A percentile compares a stretch with the other conserved stretches of the same genome.
phyloP scores from a whole-genome alignment of 179 eudicot species.

The Actinidia polygama region DNA sequence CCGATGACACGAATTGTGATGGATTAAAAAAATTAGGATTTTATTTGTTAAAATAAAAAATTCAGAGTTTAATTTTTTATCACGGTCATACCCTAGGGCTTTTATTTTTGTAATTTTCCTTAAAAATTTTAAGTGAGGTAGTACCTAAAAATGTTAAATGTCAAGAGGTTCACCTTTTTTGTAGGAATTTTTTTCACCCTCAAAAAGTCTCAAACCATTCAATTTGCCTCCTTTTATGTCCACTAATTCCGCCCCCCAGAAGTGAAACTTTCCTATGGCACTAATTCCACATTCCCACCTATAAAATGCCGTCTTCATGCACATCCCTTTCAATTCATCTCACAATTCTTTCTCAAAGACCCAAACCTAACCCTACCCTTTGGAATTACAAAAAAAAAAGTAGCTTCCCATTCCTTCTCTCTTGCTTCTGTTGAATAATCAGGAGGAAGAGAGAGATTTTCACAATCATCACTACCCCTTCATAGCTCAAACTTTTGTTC shows the following conservation, averaged over 20 bases:
- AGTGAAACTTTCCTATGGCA: neutral
- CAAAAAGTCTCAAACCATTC: neutral
- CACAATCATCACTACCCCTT: neutral
- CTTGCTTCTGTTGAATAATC: neutral
- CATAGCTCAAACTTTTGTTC: neutral
- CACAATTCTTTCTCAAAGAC: neutral
- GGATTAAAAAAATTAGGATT: neutral
- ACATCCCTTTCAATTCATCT: neutral
- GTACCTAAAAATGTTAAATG: neutral
- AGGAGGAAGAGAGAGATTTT: neutral
- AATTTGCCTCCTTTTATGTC: neutral
- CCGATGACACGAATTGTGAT: too few species aligned
- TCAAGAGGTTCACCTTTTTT: too few species aligned
- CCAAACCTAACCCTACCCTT: neutral
- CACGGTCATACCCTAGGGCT: neutral
- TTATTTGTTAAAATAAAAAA: neutral
- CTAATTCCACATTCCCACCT: neutral
- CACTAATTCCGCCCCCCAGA: neutral
- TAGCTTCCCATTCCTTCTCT: neutral
- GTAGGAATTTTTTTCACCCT: too few species aligned
- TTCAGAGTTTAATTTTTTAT: neutral
- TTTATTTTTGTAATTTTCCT: neutral
- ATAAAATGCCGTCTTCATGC: neutral
- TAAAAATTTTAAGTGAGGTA: neutral
- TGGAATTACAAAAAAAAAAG: neutral